Conservation (phyloP, 805 yeast species). For the Metschnikowia colocasiae region DNA sequence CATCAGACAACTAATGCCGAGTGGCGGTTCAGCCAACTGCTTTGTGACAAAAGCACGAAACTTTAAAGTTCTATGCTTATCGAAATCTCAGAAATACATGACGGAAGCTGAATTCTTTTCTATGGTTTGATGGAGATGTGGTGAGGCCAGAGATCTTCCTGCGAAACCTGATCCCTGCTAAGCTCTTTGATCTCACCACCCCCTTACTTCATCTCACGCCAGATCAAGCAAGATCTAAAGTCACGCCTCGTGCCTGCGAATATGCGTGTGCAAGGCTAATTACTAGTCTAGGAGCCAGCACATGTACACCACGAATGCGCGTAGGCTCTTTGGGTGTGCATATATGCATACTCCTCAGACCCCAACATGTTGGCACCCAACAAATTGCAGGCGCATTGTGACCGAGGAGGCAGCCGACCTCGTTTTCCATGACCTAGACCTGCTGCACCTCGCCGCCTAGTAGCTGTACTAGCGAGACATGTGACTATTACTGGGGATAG, state of each 20-base stretch:
- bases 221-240: constrained; percentile 1
- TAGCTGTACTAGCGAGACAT: neutral
- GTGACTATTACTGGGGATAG: neutral
- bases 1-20: neutral
- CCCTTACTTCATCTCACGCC: neutral
- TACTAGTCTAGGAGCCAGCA: neutral
- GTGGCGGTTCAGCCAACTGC: neutral
- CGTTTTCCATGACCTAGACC: neutral
- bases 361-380: constrained; percentile 5
- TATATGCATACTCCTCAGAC: neutral
- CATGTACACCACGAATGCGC: neutral
- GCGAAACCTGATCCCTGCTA: neutral
- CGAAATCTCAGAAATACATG: neutral
- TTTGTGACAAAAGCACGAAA: neutral
- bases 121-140: neutral
- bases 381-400: constrained; percentile 1
- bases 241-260: constrained; percentile 2
- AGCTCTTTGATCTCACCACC: neutral
- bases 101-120: neutral
- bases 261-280: neutral
- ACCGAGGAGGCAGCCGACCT: neutral
- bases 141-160: too few species aligned
- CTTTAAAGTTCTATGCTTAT: neutral
- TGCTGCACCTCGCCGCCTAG: constrained; percentile 1
- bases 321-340: neutral